Percentiles rank a stretch among this genome's conserved stretches.
Evolutionary conservation across 257 asterid species (phyloP).

Genomic region (Ophiorrhiza pumila): DNA sequence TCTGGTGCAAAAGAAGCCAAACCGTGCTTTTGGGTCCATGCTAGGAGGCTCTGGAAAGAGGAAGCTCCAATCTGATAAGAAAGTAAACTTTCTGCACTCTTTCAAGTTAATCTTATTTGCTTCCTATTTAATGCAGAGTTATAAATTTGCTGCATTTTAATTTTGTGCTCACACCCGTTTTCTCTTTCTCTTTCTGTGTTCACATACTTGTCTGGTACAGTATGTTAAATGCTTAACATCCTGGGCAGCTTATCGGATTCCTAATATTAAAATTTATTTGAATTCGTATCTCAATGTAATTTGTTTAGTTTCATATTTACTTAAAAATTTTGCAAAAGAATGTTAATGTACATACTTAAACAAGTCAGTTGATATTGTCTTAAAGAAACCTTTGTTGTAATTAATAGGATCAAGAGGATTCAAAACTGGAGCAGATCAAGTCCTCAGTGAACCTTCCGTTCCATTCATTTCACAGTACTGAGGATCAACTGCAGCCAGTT

Average conservation of each 20-base stretch:
- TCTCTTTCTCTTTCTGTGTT: not conserved
- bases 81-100: constrained; percentile 36
- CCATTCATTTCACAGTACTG: constrained; percentile 49
- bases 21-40: constrained; percentile 78
- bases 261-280: not conserved
- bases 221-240: not conserved
- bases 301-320: too few relatives aligned
- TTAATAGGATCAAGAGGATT: constrained; percentile 43
- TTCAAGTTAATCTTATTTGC: not conserved
- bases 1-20: constrained; percentile 74
- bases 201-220: not conserved
- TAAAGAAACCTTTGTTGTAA: constrained; percentile 6
- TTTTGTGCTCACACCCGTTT: not conserved
- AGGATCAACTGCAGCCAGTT: constrained; percentile 28
- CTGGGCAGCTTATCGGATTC: not conserved
- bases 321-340: too few relatives aligned
- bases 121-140: not conserved
- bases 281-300: not conserved
- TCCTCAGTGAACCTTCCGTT: constrained; percentile 74
- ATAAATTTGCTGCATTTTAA: not conserved
- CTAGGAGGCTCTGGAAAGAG: constrained; percentile 71
- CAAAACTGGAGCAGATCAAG: constrained; percentile 74
- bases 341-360: not conserved
- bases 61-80: constrained; percentile 59
- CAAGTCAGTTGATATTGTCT: not conserved